Percentiles rank a stretch among this genome's conserved stretches.
These are phyloP conservation scores for Termitomyces sp. DNA, from an alignment of 768 basidiomycete species.

Conservation along the genomic window DNA sequence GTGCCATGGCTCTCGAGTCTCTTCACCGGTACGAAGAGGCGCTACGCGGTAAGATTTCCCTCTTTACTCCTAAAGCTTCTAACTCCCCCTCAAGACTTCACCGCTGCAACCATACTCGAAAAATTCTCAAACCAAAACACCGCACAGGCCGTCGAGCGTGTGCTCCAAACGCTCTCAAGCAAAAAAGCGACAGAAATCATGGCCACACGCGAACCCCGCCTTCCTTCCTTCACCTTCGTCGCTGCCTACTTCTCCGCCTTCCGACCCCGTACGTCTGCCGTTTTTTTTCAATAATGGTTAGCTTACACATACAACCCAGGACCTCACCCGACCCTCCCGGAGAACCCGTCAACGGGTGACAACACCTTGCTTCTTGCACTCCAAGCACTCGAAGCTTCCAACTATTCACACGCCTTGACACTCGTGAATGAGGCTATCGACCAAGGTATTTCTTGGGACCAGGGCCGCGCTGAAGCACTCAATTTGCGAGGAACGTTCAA, in stretches of 20 bases:
- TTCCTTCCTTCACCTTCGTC: slow-evolving; percentile 90
- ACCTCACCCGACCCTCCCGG: slow-evolving; percentile 68
- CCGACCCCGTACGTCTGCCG: slow-evolving; percentile 63
- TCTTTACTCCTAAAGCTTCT: neutral
- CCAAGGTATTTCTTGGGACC: slow-evolving; percentile 77
- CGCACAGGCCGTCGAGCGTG: slow-evolving; percentile 83
- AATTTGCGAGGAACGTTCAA: slow-evolving; percentile 97
- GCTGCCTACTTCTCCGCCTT: slow-evolving; percentile 97
- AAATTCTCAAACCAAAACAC: slow-evolving; percentile 83
- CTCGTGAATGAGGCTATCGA: slow-evolving; percentile 83
- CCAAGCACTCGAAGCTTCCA: slow-evolving; percentile 77
- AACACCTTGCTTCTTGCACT: slow-evolving; percentile 76
- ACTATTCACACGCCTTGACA: slow-evolving; percentile 79
- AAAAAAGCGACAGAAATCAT: slow-evolving; percentile 74
- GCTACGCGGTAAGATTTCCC: slow-evolving; percentile 57
- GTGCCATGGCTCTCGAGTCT: slow-evolving; percentile 81
- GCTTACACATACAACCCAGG: slow-evolving; percentile 33
- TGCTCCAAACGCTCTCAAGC: slow-evolving; percentile 77
- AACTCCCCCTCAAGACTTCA: slow-evolving; percentile 63
- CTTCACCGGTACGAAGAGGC: slow-evolving; percentile 74
- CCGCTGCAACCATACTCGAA: slow-evolving; percentile 93
- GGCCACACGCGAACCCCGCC: slow-evolving; percentile 65
- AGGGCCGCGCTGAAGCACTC: slow-evolving; percentile 79
- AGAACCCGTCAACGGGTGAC: slow-evolving; percentile 75
- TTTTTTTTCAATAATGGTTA: neutral